A percentile compares a stretch with the other conserved stretches of the same genome.
Evolutionary conservation across 2,329 filamentous ascomycete genomes (phyloP).

Genomic region (Didymella lethalis): DNA sequence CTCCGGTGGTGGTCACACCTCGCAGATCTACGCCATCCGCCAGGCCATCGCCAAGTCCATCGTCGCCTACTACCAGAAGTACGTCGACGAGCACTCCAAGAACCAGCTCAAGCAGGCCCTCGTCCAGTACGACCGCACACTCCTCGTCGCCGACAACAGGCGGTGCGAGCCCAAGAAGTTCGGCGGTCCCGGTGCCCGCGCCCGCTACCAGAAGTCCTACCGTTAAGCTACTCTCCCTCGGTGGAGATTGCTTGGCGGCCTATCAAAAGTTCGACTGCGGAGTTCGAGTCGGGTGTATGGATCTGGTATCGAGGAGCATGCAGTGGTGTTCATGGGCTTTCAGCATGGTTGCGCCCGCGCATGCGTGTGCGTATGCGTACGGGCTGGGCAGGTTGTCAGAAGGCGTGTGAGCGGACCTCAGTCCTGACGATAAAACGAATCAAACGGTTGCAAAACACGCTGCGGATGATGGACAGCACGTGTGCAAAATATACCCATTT

Average conservation of each 20-base stretch:
- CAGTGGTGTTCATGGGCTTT: slow-evolving; percentile 50
- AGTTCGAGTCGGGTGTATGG: background rate
- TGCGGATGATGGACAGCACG: slow-evolving; percentile 26
- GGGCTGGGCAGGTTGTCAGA: slow-evolving; percentile 37
- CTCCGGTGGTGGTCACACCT: slow-evolving; percentile 95
- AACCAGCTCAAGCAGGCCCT: slow-evolving; percentile 98
- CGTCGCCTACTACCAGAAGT: slow-evolving; percentile 99
- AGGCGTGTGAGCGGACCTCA: slow-evolving; percentile 36
- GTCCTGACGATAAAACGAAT: slow-evolving; percentile 52
- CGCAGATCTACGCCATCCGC: slow-evolving; percentile 97
- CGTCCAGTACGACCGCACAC: slow-evolving; percentile 93
- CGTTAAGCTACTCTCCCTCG: slow-evolving; percentile 69
- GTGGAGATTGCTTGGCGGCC: slow-evolving; percentile 7
- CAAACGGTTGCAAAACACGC: slow-evolving; percentile 48
- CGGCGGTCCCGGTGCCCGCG: slow-evolving; percentile 89
- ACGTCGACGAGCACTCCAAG: slow-evolving; percentile 99
- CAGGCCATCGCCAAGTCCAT: slow-evolving; percentile 99
- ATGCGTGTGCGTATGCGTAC: slow-evolving; percentile 33
- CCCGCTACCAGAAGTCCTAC: slow-evolving; percentile 99
- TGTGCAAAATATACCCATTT: slow-evolving; percentile 23
- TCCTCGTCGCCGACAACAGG: slow-evolving; percentile 98
- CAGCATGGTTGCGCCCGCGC: slow-evolving; percentile 41
- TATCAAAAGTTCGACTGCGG: background rate
- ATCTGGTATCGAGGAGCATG: slow-evolving; percentile 38
- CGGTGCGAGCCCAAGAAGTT: slow-evolving; percentile 99